Conservation (phyloP, 2,329 filamentous ascomycete genomes). For the Bisporella sp. region DNA sequence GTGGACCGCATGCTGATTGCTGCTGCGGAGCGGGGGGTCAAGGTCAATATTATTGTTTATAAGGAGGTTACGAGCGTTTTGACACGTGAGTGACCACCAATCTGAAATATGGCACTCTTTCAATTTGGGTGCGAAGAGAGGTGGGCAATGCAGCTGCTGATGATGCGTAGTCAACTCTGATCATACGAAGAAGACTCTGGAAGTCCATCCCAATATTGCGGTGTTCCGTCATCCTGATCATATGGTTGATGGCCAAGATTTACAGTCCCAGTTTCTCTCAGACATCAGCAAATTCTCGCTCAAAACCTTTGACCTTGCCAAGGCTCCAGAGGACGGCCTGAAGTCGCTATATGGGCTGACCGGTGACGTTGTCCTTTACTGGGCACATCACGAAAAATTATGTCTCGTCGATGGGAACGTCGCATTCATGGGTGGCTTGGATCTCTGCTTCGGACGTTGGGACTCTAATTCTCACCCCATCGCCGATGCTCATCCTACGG, state of each 20-base stretch:
- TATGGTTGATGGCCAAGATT: slow-evolving; percentile 61
- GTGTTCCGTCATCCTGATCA: slow-evolving; percentile 92
- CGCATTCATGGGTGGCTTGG: slow-evolving; percentile 87
- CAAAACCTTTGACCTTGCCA: slow-evolving; percentile 48
- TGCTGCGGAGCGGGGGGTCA: slow-evolving; percentile 77
- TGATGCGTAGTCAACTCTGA: slow-evolving; percentile 48
- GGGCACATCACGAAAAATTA: slow-evolving; percentile 92
- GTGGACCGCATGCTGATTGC: slow-evolving; percentile 76
- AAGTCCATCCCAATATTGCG: slow-evolving; percentile 77
- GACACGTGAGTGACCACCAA: slow-evolving; percentile 54
- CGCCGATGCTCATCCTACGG: slow-evolving; percentile 64
- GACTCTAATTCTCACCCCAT: slow-evolving; percentile 85
- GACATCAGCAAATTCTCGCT: slow-evolving; percentile 44
- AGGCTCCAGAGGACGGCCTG: slow-evolving; percentile 64
- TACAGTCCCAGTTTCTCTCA: slow-evolving; percentile 62
- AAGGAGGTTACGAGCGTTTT: slow-evolving; percentile 82
- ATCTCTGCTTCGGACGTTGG: slow-evolving; percentile 83
- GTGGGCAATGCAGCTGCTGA: slow-evolving; percentile 11
- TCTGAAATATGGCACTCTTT: too few species aligned
- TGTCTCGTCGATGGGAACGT: slow-evolving; percentile 71
- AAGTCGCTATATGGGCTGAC: slow-evolving; percentile 76
- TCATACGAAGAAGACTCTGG: slow-evolving; percentile 75
- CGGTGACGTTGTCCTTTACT: slow-evolving; percentile 78
- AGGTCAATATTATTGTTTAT: slow-evolving; percentile 82
- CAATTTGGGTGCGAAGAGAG: neutral